Conservation (phyloP, 129 eudicot genomes). For the Tagetes erecta region DNA sequence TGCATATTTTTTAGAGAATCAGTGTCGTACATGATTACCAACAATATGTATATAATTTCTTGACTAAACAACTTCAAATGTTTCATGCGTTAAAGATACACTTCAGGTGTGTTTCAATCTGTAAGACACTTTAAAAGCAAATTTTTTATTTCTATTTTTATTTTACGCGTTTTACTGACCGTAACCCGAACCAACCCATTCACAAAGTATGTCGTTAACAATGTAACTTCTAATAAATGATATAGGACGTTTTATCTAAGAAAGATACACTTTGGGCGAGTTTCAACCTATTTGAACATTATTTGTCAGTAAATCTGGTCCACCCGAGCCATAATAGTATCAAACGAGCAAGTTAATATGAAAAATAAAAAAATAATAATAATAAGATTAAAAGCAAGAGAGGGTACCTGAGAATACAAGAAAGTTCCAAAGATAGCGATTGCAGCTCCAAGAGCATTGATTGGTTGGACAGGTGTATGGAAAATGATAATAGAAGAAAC, state of each 20-base stretch:
- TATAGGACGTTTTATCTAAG: background rate
- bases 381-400: background rate
- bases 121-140: no score
- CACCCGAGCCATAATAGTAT: background rate
- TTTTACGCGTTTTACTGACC: background rate
- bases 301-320: conserved; percentile 9
- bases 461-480: conserved; percentile 49
- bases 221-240: background rate
- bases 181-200: background rate
- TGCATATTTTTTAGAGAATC: background rate
- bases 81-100: background rate
- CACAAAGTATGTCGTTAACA: background rate
- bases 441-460: conserved; percentile 48
- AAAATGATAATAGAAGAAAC: conserved; percentile 52
- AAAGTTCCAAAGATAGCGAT: conserved; percentile 46
- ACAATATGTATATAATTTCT: background rate
- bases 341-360: background rate
- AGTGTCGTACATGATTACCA: background rate
- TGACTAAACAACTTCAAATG: no score
- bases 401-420: conserved; percentile 45
- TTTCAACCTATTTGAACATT: background rate
- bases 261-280: background rate
- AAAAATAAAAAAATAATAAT: background rate
- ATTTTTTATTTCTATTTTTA: background rate
- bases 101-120: background rate